phyloP scores from a whole-genome alignment of 2,329 filamentous ascomycete genomes.

The Colletotrichum sp. region DNA sequence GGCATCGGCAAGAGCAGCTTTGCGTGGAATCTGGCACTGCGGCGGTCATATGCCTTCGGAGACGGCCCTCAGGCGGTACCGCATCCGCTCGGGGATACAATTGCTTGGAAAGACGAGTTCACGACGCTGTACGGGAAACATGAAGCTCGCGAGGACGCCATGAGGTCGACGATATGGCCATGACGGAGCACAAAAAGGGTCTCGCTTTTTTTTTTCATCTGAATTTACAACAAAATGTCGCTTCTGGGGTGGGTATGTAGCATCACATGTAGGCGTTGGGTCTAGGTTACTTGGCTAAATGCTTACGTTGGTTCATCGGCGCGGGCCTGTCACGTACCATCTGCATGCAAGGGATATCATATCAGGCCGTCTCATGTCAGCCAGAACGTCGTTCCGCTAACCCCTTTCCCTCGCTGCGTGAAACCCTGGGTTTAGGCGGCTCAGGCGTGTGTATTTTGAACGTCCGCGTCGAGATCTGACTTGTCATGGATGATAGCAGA shows the following conservation, averaged over 20 bases:
- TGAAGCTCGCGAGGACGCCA: conserved; percentile 28
- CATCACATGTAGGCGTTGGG: background rate
- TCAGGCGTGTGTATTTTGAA: background rate
- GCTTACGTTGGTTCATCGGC: conserved; percentile 6
- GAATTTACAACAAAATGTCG: background rate
- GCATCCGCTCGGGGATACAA: background rate
- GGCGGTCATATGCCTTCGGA: conserved; percentile 35
- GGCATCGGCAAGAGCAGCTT: conserved; percentile 51
- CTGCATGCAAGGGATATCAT: conserved; percentile 16
- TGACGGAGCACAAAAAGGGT: background rate
- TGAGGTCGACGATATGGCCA: conserved; percentile 24
- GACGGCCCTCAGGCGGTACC: conserved; percentile 1
- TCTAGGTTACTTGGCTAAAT: conserved; percentile 1
- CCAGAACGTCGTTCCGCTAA: background rate
- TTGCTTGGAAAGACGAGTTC: conserved; percentile 37
- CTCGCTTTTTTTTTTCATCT: background rate
- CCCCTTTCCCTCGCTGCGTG: background rate
- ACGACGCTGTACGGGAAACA: conserved; percentile 34
- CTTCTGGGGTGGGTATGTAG: background rate
- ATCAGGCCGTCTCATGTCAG: conserved; percentile 8
- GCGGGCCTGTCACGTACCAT: conserved; percentile 4
- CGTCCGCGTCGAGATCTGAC: background rate
- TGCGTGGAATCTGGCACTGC: conserved; percentile 51
- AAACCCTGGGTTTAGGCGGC: background rate
- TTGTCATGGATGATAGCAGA: background rate